Evolutionary conservation across 257 asterid genomes (phyloP).

Genomic region (Perilla frutescens): DNA sequence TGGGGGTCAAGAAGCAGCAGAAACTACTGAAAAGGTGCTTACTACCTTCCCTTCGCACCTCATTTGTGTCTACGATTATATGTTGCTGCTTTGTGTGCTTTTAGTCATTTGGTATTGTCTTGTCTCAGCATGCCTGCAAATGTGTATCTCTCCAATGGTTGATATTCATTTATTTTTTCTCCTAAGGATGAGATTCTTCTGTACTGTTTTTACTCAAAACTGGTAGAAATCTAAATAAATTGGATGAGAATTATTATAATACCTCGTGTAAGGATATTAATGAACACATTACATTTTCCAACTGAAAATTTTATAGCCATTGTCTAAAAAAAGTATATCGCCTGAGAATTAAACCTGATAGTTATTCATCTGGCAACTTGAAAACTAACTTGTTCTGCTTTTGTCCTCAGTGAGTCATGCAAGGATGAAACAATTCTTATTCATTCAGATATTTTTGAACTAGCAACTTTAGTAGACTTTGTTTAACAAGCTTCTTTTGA

Average conservation of each 20-base stretch:
- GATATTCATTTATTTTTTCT: slow-evolving; percentile 13
- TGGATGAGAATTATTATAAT: slow-evolving; percentile 23
- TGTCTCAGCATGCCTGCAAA: slow-evolving; percentile 31
- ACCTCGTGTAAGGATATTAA: slow-evolving; percentile 14
- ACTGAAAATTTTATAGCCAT: not conserved
- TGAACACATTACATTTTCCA: not conserved
- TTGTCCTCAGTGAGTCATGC: slow-evolving; percentile 1
- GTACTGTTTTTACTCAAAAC: slow-evolving; percentile 7
- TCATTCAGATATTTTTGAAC: slow-evolving; percentile 28
- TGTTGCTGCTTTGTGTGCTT: slow-evolving; percentile 14
- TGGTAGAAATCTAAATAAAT: slow-evolving; percentile 7
- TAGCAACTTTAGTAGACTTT: slow-evolving; percentile 22
- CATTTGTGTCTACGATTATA: slow-evolving; percentile 1
- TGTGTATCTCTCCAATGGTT: slow-evolving; percentile 16
- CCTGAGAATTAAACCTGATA: slow-evolving; percentile 1
- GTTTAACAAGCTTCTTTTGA: slow-evolving; percentile 40
- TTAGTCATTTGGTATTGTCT: slow-evolving; percentile 24
- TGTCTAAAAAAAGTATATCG: not conserved
- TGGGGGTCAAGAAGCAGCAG: slow-evolving; percentile 58
- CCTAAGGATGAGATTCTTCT: slow-evolving; percentile 19
- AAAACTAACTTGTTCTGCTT: slow-evolving; percentile 10
- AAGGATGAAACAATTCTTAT: not conserved
- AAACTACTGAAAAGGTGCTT: slow-evolving; percentile 63
- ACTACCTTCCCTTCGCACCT: slow-evolving; percentile 13
- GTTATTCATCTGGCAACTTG: slow-evolving; percentile 4